phyloP scores from a whole-genome alignment of 441 rosid genomes.

The Pelargonium fulgidum region DNA sequence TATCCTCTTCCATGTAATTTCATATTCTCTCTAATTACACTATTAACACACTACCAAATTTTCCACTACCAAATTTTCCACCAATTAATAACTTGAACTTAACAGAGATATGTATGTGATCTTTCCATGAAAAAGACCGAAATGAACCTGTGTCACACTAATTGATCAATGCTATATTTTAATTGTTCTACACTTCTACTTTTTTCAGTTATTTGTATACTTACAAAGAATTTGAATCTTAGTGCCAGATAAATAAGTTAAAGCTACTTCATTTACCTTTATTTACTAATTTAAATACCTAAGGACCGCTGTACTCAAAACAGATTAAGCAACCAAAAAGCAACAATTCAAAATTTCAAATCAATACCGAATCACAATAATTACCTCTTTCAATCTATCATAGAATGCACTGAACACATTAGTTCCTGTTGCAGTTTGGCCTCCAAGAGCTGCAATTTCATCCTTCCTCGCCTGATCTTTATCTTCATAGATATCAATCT shows the following conservation, averaged over 20 bases:
- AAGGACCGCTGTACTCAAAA: too few species aligned
- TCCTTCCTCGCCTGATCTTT: constrained; percentile 81
- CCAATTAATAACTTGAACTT: neutral
- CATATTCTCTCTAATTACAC: too few species aligned
- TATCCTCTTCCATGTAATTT: too few species aligned
- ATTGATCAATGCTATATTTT: neutral
- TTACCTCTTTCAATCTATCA: constrained; percentile 89
- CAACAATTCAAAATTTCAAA: neutral
- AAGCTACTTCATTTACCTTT: too few species aligned
- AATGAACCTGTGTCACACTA: neutral
- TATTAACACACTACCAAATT: too few species aligned
- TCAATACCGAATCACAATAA: neutral
- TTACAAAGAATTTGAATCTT: too few species aligned
- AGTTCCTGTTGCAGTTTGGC: constrained; percentile 64
- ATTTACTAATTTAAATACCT: too few species aligned
- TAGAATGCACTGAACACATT: constrained; percentile 81
- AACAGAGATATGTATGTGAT: neutral
- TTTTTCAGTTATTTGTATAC: too few species aligned
- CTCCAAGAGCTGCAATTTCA: constrained; percentile 94
- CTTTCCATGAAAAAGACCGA: neutral
- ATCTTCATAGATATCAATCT: constrained; percentile 88
- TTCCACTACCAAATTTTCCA: too few species aligned
- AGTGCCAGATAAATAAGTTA: too few species aligned
- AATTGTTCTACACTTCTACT: neutral
- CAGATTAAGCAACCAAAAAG: constrained; percentile 1